A percentile compares a stretch with the other conserved stretches of the same genome.
phyloP scores from a whole-genome alignment of 2,329 filamentous ascomycete species.

The Cladobotryum protrusum region DNA sequence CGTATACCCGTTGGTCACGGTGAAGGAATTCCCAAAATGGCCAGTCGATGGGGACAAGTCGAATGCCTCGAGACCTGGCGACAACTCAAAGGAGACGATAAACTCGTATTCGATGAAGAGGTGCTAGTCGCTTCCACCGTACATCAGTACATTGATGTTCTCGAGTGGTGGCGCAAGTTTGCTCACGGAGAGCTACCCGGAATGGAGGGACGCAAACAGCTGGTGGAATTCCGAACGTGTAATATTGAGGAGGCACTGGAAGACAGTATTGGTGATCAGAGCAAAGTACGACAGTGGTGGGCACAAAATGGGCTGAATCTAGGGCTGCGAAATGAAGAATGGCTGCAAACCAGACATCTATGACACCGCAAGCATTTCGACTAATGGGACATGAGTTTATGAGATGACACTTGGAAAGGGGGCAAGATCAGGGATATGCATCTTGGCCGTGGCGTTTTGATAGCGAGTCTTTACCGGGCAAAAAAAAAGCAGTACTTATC shows the following conservation, averaged over 20 bases:
- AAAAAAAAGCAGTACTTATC: too few species aligned
- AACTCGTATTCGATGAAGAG: conserved; percentile 71
- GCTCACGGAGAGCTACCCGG: conserved; percentile 49
- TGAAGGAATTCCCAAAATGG: conserved; percentile 76
- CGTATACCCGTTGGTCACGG: conserved; percentile 74
- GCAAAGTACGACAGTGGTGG: conserved; percentile 80
- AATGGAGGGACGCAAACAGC: conserved; percentile 51
- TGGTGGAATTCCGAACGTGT: conserved; percentile 89
- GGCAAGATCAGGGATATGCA: neutral
- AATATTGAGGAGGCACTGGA: conserved; percentile 94
- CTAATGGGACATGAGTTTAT: too few species aligned
- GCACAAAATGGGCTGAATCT: conserved; percentile 74
- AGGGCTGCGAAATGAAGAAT: conserved; percentile 76
- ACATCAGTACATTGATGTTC: conserved; percentile 73
- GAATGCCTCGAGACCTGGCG: conserved; percentile 80
- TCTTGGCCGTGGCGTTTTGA: neutral
- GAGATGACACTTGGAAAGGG: neutral
- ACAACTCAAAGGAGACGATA: conserved; percentile 55
- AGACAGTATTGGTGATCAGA: conserved; percentile 68
- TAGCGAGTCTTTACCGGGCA: neutral
- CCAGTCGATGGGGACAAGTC: conserved; percentile 78
- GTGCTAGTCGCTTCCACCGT: conserved; percentile 83
- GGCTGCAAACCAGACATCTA: conserved; percentile 77
- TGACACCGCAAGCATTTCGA: conserved; percentile 25
- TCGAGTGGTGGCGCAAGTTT: conserved; percentile 88